These are phyloP conservation scores for Delphinella strobiligena DNA, from an alignment of 2,329 filamentous ascomycete species.

Conservation along the genomic window DNA sequence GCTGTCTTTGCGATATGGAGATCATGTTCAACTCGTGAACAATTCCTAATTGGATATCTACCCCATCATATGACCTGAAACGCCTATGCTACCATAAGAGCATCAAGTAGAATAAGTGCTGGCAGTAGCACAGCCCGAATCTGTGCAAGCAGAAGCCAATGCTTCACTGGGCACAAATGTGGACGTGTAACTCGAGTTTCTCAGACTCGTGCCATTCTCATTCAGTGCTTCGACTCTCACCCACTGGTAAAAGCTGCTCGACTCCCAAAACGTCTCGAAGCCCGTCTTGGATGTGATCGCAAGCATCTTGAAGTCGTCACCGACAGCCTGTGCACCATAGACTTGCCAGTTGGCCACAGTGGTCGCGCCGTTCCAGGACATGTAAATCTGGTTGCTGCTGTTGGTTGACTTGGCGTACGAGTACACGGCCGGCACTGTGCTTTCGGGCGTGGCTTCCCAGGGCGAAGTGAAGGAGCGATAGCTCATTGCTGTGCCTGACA, in stretches of 20 bases:
- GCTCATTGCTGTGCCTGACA: conserved; percentile 26
- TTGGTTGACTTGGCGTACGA: conserved; percentile 18
- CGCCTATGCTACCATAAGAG: too few species aligned
- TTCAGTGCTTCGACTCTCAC: conserved; percentile 14
- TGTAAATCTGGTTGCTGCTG: conserved; percentile 28
- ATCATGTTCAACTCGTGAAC: too few species aligned
- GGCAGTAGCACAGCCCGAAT: conserved; percentile 4
- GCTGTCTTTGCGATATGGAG: too few species aligned
- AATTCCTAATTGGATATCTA: too few species aligned
- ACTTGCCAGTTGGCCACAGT: conserved; percentile 35
- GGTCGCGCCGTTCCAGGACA: conserved; percentile 38
- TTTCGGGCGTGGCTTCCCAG: conserved; percentile 29
- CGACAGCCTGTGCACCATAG: conserved; percentile 19
- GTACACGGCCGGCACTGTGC: conserved; percentile 22
- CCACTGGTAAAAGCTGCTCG: conserved; percentile 11
- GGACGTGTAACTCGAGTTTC: conserved; percentile 15
- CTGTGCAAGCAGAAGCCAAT: conserved; percentile 1
- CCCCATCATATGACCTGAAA: too few species aligned
- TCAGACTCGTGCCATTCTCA: conserved; percentile 12
- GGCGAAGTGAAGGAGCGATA: conserved; percentile 40
- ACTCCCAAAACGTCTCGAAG: conserved; percentile 15
- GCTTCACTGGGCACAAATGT: conserved; percentile 11
- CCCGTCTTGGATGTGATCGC: conserved; percentile 10
- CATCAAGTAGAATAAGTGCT: conserved; percentile 3
- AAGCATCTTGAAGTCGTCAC: conserved; percentile 10